A percentile compares a stretch with the other conserved stretches of the same genome.
Evolutionary conservation across 2,329 filamentous ascomycete genomes (phyloP).

Genomic region (Penicillium sp.): DNA sequence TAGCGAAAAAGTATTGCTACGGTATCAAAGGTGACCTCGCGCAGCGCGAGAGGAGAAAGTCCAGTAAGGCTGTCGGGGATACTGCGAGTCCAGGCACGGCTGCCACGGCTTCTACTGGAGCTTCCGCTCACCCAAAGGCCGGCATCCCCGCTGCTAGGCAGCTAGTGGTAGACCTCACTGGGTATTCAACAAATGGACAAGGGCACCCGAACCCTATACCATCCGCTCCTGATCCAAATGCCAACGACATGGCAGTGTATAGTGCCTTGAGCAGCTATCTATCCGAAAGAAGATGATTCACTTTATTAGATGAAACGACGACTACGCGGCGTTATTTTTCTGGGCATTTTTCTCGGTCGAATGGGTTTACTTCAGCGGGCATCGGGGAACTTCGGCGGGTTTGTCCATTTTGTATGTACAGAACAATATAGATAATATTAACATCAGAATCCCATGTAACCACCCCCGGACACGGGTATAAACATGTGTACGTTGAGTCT

Average conservation of each 20-base stretch:
- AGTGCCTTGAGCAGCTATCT: slow-evolving; percentile 5
- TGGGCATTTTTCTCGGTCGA: background rate
- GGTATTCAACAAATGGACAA: background rate
- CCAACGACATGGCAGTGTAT: background rate
- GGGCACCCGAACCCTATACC: background rate
- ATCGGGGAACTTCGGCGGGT: too few relatives aligned
- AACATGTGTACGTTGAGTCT: too few relatives aligned
- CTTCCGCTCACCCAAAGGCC: background rate
- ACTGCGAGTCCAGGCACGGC: slow-evolving; percentile 1
- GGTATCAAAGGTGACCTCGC: slow-evolving; percentile 62
- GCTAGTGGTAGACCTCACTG: slow-evolving; percentile 15
- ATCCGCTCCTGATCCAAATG: background rate
- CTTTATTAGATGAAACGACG: background rate
- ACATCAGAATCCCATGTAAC: too few relatives aligned
- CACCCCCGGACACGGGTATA: too few relatives aligned
- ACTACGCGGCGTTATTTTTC: background rate
- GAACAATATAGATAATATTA: too few relatives aligned
- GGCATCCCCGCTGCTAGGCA: background rate
- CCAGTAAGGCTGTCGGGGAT: slow-evolving; percentile 23
- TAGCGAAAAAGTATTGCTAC: slow-evolving; percentile 61
- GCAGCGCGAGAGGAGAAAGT: slow-evolving; percentile 52
- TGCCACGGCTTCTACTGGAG: background rate
- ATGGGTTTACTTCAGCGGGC: background rate
- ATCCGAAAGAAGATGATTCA: background rate
- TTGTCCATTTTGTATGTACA: too few relatives aligned